phyloP scores from a whole-genome alignment of 176 grass and related monocot genomes.

The Musa itinerans region DNA sequence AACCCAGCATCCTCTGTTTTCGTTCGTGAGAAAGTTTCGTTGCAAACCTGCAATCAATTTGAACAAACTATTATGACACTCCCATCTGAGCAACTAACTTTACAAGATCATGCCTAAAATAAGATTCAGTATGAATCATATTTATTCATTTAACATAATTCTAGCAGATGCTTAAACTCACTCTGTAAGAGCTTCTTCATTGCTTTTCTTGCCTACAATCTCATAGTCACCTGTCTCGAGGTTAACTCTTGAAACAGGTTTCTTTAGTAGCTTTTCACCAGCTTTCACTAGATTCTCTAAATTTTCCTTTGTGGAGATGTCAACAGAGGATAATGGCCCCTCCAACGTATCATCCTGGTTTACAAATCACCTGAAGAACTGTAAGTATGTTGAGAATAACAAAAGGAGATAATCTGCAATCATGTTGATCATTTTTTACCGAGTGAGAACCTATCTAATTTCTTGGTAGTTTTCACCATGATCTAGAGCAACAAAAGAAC shows the following conservation, averaged over 20 bases:
- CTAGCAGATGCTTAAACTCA: neutral
- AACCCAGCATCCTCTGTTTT: neutral
- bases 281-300: neutral
- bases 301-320: neutral
- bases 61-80: no score
- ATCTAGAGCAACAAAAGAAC: no score
- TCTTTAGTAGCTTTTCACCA: neutral
- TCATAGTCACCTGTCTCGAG: neutral
- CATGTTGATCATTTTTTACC: no score
- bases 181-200: neutral
- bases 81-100: no score
- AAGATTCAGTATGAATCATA: no score
- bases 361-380: neutral
- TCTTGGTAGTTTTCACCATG: no score
- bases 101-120: no score
- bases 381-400: neutral
- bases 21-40: neutral
- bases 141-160: no score
- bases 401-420: neutral
- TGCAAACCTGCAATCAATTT: neutral
- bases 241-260: neutral
- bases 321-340: neutral
- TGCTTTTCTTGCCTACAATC: neutral
- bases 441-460: no score
- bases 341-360: conserved; percentile 4